These are phyloP conservation scores for Coprinellus aureogranulatus DNA, from an alignment of 768 basidiomycete genomes.

Conservation along the genomic window DNA sequence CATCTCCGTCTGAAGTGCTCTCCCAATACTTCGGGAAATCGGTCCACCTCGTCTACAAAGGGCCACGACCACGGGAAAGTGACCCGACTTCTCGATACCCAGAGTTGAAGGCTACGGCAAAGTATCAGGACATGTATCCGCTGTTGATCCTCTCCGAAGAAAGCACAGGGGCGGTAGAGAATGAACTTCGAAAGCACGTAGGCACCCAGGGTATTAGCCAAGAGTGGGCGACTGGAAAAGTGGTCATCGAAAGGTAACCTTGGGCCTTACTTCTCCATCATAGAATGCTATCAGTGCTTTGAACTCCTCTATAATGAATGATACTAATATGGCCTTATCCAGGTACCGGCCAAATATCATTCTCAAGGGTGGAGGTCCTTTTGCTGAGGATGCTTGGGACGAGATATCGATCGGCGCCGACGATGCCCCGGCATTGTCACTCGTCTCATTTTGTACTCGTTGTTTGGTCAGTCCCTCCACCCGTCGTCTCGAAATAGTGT, in stretches of 20 bases:
- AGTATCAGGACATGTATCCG: conserved; percentile 73
- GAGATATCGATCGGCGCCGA: conserved; percentile 53
- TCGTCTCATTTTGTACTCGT: conserved; percentile 69
- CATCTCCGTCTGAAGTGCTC: conserved; percentile 52
- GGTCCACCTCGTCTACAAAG: conserved; percentile 68
- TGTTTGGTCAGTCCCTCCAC: conserved; percentile 55
- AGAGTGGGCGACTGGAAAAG: conserved; percentile 48
- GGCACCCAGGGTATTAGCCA: conserved; percentile 49
- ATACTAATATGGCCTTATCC: conserved; percentile 7
- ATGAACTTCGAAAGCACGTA: conserved; percentile 43
- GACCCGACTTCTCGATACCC: conserved; percentile 56
- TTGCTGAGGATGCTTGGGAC: conserved; percentile 70
- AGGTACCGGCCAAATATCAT: conserved; percentile 82
- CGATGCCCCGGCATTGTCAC: conserved; percentile 41
- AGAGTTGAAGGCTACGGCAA: conserved; percentile 49
- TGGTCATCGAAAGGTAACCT: conserved; percentile 58
- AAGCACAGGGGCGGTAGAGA: conserved; percentile 52
- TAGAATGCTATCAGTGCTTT: conserved; percentile 4
- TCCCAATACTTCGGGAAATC: conserved; percentile 60
- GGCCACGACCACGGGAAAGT: conserved; percentile 50
- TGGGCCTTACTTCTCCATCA: conserved; percentile 3
- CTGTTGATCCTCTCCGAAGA: conserved; percentile 67
- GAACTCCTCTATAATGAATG: not conserved
- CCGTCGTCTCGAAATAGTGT: not conserved
- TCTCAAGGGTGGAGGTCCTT: conserved; percentile 62